Evolutionary conservation across 306 rosid genomes (phyloP), one percentile per base, ranked within the genome.

Genomic region (Gleditsia sinensis): DNA sequence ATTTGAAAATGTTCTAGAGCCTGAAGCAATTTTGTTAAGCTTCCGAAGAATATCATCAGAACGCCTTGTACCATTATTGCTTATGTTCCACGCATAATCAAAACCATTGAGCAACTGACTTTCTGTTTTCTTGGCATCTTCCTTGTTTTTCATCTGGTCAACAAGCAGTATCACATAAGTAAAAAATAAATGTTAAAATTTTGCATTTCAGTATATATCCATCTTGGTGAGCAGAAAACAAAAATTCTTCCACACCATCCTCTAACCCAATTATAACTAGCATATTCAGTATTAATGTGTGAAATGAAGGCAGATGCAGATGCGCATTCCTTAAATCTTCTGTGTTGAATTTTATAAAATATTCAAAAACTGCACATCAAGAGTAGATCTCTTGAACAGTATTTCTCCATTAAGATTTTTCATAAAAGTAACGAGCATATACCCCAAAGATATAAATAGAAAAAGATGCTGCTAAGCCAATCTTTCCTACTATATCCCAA

Each of bases 61-160:
- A 53, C 92, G 87, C 1, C 89, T 63, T 27, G 60, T 71, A 36
- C 96, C 96, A 66, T 94, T 94, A 16, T 7, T 57, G 74, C 59
- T 61, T 12, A 86, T 51, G 84, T 89, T 94, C 98, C 98, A 94
- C 13, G 96, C 97, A 78, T 88, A 91, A 83, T 94, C 97, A 78
- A 91, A 94, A 77, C 84, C 86, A 24, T 36, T 71, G 21, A 94
- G 98, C 56, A 94, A 86, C 78, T 63, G 84, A 69, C 71, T 61
- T 82, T 94, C 96, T 56, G 88, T 94, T 75, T 60, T 73, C 67
- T 43, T 53, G 16, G 94, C 98, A 25, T 83, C 79, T 40, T 84
- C 80, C 81, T 91, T 89, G 80, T 43, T 88, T 69, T 83, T 79
- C 97, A 87, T 88, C 97, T 94, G 89, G 72, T 76, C 64, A 75